These are phyloP conservation scores for Termitomyces sp. DNA, from an alignment of 768 basidiomycete species.

Conservation along the genomic window DNA sequence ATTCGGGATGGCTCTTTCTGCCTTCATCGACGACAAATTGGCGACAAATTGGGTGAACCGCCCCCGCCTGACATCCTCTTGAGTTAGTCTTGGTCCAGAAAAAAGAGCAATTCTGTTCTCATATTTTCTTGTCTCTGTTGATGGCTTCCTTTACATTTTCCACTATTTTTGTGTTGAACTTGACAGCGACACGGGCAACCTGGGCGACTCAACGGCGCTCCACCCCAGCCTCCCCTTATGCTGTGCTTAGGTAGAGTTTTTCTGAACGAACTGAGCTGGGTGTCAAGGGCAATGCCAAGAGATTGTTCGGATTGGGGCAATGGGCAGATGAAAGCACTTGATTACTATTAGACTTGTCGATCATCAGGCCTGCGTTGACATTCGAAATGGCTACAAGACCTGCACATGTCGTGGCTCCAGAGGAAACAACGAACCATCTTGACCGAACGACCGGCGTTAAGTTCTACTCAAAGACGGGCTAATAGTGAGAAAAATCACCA, in stretches of 20 bases:
- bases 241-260: not conserved
- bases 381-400: conserved; percentile 3
- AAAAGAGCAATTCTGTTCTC: not conserved
- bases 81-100: not conserved
- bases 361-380: conserved; percentile 5
- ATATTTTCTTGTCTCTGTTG: conserved; percentile 12
- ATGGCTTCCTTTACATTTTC: conserved; percentile 5
- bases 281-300: conserved; percentile 11
- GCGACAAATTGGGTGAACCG: conserved; percentile 4
- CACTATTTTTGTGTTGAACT: conserved; percentile 7
- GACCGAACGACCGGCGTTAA: conserved; percentile 12
- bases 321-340: not conserved
- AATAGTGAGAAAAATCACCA: not conserved
- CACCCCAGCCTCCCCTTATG: conserved; percentile 3
- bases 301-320: conserved; percentile 5
- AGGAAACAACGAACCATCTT: conserved; percentile 8
- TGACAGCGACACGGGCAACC: conserved; percentile 2
- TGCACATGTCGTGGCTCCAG: not conserved
- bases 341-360: conserved; percentile 4
- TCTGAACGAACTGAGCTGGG: not conserved
- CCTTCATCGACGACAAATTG: conserved; percentile 8
- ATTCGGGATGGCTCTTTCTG: conserved; percentile 4
- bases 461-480: conserved; percentile 15
- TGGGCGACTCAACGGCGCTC: conserved; percentile 9
- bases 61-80: conserved; percentile 3